Base-by-base conservation (phyloP, 2,329 filamentous ascomycete species). In the Byssoonygena ceratinophila region DNA sequence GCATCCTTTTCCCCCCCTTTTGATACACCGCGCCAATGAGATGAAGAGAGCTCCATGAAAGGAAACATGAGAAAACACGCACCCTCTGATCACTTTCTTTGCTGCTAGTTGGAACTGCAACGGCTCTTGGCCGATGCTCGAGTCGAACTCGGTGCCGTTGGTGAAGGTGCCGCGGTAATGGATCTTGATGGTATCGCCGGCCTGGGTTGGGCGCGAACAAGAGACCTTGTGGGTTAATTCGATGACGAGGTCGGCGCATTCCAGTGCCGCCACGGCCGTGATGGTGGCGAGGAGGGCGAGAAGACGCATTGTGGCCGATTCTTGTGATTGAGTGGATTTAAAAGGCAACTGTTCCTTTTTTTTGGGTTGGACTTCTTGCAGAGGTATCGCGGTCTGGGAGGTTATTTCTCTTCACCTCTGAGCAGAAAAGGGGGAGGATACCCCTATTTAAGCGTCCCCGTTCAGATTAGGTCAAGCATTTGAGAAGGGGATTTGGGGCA, bases 61-160 rank as follows among this genome's bases (percentile, higher is more conserved):
- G n/a, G n/a, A n/a, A n/a, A n/a, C n/a, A 18, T 12, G 12, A 37
- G 22, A 8, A 20, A 7, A 22, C 39, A 76, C 80, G 63, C 66
- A 87, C 83, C 91, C 91, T 73, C 86, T 83, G 67, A 97, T 97
- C 48, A 97, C 92, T 67, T 85, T 79, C 41, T 88, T 87, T 23
- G 73, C 72, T 32, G 91, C 92, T 27, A 97, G 74, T 56, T 75
- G 81, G 73, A 97, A 97, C 56, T 68, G 73, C 64, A 97, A 81
- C 5, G 92, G 90, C 55, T 71, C 67, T 34, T 82, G 81, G 59
- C 90, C 82, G 71, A 94, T 92, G 69, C 75, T 79, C 57, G 87
- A 81, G 71, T 96, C 91, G 65, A 97, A 96, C 67, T 91, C 76
- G 55, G 78, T 76, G 63, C 88, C 90, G 58, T 82, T 79, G 50